phyloP scores from a whole-genome alignment of 2,329 filamentous ascomycete genomes.

The Fusarium secorum region DNA sequence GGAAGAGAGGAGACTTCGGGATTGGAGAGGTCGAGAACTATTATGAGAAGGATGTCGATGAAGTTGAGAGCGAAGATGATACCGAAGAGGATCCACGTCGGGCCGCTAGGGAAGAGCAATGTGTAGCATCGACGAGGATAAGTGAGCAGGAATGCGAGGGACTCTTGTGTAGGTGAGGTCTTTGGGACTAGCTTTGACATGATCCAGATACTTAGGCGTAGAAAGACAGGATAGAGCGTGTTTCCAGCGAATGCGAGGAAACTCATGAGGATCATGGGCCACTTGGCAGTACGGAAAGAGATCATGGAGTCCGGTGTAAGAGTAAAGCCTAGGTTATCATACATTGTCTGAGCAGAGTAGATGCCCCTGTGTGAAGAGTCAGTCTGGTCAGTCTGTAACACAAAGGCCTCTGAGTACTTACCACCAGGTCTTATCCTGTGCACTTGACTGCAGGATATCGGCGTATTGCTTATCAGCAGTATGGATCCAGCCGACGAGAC shows the following conservation, averaged over 20 bases:
- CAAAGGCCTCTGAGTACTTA: slow-evolving; percentile 34
- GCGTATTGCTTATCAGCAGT: slow-evolving; percentile 50
- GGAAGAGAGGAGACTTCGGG: slow-evolving; percentile 49
- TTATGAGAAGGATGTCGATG: slow-evolving; percentile 63
- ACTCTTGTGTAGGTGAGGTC: slow-evolving; percentile 48
- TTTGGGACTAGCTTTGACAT: slow-evolving; percentile 56
- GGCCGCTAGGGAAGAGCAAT: slow-evolving; percentile 65
- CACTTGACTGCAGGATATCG: slow-evolving; percentile 48
- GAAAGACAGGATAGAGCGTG: slow-evolving; percentile 64
- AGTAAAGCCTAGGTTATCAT: slow-evolving; percentile 58
- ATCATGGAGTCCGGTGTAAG: slow-evolving; percentile 63
- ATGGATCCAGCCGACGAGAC: slow-evolving; percentile 57
- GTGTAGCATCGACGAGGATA: slow-evolving; percentile 70
- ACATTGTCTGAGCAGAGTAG: slow-evolving; percentile 59
- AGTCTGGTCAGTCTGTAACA: rapidly evolving
- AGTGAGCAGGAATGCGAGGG: slow-evolving; percentile 64
- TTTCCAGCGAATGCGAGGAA: slow-evolving; percentile 61
- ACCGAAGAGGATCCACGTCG: slow-evolving; percentile 65
- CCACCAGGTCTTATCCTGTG: slow-evolving; percentile 57
- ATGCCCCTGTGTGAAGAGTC: slow-evolving; percentile 49
- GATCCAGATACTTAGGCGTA: slow-evolving; percentile 65
- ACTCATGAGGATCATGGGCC: slow-evolving; percentile 55
- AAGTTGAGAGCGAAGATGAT: slow-evolving; percentile 61
- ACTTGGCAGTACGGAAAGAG: slow-evolving; percentile 53
- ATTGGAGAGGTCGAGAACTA: slow-evolving; percentile 60